These are phyloP conservation scores for Pulveroboletus frians DNA, from an alignment of 768 basidiomycete species.

Conservation along the genomic window DNA sequence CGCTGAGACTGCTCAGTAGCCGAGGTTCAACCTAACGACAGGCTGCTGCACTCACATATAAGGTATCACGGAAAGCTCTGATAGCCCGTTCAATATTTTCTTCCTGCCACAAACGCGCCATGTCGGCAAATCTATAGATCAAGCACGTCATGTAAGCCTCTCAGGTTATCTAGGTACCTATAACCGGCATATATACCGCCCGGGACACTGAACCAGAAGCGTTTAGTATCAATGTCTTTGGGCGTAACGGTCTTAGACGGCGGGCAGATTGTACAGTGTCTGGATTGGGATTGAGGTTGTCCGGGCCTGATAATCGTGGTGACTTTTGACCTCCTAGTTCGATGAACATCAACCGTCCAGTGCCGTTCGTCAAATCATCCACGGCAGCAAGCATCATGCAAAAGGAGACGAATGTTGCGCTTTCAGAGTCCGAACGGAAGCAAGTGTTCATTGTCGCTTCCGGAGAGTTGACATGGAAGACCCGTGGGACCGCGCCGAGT, in stretches of 20 bases:
- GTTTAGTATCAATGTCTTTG: too few species aligned
- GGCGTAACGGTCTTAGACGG: too few species aligned
- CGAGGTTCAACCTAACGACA: slow-evolving; percentile 54
- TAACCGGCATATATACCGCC: too few species aligned
- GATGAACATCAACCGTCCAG: slow-evolving; percentile 54
- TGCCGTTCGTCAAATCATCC: slow-evolving; percentile 13
- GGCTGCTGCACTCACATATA: slow-evolving; percentile 55
- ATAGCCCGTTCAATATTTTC: slow-evolving; percentile 71
- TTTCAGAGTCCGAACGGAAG: too few species aligned
- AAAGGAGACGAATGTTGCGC: too few species aligned
- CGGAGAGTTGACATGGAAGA: too few species aligned
- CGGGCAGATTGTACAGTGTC: too few species aligned
- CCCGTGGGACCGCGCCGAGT: too few species aligned
- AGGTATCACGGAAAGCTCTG: slow-evolving; percentile 69
- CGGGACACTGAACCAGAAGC: too few species aligned
- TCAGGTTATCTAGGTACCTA: too few species aligned
- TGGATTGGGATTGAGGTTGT: slow-evolving; percentile 74
- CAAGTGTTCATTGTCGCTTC: too few species aligned
- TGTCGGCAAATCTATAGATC: slow-evolving; percentile 82
- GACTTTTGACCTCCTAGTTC: slow-evolving; percentile 76
- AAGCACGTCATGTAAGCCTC: slow-evolving; percentile 67
- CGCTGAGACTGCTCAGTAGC: slow-evolving; percentile 77
- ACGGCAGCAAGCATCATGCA: slow-evolving; percentile 2
- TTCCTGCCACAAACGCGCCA: slow-evolving; percentile 83
- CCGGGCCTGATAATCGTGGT: slow-evolving; percentile 88